A percentile compares a stretch with the other conserved stretches of the same genome.
These are phyloP conservation scores for Suhomyces choctaworum DNA, from an alignment of 1,139 yeast species.

Conservation along the genomic window DNA sequence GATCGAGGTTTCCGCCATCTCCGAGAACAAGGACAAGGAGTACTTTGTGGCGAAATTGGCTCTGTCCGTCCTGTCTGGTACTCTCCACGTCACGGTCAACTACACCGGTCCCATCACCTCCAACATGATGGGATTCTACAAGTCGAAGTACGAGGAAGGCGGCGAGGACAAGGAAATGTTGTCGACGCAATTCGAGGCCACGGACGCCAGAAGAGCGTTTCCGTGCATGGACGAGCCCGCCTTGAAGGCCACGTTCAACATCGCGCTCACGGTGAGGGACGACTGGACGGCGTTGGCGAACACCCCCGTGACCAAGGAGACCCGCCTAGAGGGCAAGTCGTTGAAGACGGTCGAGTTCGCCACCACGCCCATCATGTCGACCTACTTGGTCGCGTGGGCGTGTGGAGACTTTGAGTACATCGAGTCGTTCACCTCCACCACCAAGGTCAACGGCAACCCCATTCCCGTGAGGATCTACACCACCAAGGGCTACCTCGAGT, in stretches of 20 bases:
- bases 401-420: conserved; percentile 74
- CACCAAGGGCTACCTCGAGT: conserved; percentile 63
- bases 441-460: conserved; percentile 43
- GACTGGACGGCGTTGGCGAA: conserved; percentile 21
- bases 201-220: conserved; percentile 88
- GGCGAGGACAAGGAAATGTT: conserved; percentile 68
- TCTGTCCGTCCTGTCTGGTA: conserved; percentile 11
- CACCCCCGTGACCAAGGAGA: conserved; percentile 17
- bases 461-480: conserved; percentile 75
- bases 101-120: conserved; percentile 54
- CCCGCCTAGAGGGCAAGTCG: not conserved
- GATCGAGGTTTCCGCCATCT: conserved; percentile 17
- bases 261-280: conserved; percentile 14
- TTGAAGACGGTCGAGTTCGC: conserved; percentile 40
- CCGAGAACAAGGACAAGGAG: conserved; percentile 29
- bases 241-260: conserved; percentile 67
- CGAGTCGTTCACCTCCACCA: conserved; percentile 44
- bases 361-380: conserved; percentile 70
- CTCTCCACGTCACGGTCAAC: conserved; percentile 32
- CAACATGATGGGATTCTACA: conserved; percentile 86
- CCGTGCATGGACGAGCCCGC: conserved; percentile 91
- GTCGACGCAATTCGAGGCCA: conserved; percentile 87
- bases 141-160: conserved; percentile 63
- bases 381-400: conserved; percentile 76
- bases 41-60: conserved; percentile 27